Percentiles rank a stretch among this genome's conserved stretches.
These are phyloP conservation scores for Sugiyamaella japonica DNA, from an alignment of 1,139 yeast genomes.

Conservation along the genomic window DNA sequence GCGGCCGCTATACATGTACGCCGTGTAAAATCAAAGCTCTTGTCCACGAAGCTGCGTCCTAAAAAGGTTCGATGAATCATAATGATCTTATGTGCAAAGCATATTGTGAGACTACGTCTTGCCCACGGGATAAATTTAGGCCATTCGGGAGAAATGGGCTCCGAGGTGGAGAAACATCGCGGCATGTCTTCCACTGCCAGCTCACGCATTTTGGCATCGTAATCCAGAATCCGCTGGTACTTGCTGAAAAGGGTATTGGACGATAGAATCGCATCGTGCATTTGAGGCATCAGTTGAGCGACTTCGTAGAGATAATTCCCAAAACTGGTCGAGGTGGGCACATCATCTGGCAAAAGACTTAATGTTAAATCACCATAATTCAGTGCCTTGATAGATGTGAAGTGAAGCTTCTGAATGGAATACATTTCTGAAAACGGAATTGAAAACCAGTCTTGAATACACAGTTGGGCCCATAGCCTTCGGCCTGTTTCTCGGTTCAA, in stretches of 20 bases:
- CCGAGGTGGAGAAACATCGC: neutral
- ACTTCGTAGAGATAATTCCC: neutral
- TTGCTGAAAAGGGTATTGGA: neutral
- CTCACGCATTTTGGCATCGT: neutral
- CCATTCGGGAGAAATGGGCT: neutral
- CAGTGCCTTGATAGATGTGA: neutral
- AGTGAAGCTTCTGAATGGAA: neutral
- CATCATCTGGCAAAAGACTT: neutral
- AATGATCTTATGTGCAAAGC: neutral
- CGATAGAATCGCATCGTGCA: neutral
- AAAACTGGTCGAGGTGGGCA: neutral
- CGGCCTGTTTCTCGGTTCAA: neutral
- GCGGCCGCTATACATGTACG: neutral
- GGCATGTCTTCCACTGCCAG: neutral
- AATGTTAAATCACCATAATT: neutral
- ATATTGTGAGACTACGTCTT: neutral
- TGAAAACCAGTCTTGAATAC: neutral
- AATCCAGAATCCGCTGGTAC: neutral
- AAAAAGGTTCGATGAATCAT: neutral
- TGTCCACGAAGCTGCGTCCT: neutral
- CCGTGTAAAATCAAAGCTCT: neutral
- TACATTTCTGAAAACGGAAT: neutral
- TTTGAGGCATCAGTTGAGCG: neutral
- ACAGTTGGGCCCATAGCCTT: neutral
- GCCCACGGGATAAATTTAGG: slow-evolving; percentile 1